Percentiles rank a stretch among this genome's conserved stretches.
Conservation (phyloP, 2,329 filamentous ascomycete species). For the Truncatella angustata region DNA sequence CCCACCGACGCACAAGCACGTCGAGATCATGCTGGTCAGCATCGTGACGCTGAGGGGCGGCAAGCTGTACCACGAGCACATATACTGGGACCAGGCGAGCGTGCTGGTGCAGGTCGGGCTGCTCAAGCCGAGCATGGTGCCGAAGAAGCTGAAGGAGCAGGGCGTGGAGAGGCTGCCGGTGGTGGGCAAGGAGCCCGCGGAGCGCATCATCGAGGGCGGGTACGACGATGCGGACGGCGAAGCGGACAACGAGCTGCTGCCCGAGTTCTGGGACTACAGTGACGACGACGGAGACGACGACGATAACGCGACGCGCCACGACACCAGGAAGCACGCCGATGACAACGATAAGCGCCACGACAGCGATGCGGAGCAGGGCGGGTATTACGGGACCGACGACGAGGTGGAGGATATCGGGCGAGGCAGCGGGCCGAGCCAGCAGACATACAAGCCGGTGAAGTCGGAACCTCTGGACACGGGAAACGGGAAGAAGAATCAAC, state of each 20-base stretch:
- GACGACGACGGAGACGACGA: constrained; percentile 16
- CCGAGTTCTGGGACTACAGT: constrained; percentile 32
- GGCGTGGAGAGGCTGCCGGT: constrained; percentile 38
- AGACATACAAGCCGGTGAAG: not conserved
- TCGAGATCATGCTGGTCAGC: constrained; percentile 59
- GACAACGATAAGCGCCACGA: not conserved
- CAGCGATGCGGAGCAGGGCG: not conserved
- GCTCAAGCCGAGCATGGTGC: constrained; percentile 40
- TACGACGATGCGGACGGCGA: constrained; percentile 38
- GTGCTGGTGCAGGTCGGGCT: constrained; percentile 61
- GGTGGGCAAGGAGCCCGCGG: constrained; percentile 37
- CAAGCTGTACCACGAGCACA: constrained; percentile 64
- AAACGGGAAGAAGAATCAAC: not conserved
- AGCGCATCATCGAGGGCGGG: constrained; percentile 31
- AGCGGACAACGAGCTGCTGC: constrained; percentile 40
- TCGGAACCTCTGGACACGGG: not conserved
- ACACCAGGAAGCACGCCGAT: too few relatives aligned
- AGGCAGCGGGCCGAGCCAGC: not conserved
- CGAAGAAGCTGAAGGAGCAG: constrained; percentile 29
- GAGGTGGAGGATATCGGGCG: not conserved
- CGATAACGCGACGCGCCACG: too few relatives aligned
- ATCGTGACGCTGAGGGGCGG: constrained; percentile 65
- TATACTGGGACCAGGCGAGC: constrained; percentile 67
- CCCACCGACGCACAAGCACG: constrained; percentile 50
- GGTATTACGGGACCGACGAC: not conserved